Base-by-base conservation (phyloP, 441 rosid genomes). In the Codiaeum variegatum region DNA sequence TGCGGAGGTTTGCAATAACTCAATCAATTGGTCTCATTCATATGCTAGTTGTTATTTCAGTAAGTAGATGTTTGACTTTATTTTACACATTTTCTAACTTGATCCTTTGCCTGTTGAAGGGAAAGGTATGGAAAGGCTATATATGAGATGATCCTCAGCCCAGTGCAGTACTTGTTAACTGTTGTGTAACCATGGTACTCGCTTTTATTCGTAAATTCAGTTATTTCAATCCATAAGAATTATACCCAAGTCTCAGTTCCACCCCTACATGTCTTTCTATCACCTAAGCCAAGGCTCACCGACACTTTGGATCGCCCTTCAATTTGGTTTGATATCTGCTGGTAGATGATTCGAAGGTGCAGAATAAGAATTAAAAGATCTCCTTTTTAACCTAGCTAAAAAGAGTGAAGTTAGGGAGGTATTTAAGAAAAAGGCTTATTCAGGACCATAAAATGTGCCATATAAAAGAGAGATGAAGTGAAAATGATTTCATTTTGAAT, bases 281-380 rank as follows among this genome's bases (percentile, higher is more conserved):
- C 72, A 52, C 62, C 31, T 68, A 32, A 21, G 32, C 62, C 29
- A 36, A 52, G 62, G 49, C 28, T 28, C 28, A 26, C 31, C 5
- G 29, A 58, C 4, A 5, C 11, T 46, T 66, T 19, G 18, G 44
- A 9, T 40, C 11, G 44, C 13, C 49, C 15, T 34, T 32, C 13
- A 68, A n/a, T 68, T 68, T 52, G 72, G 55, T 54, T 19, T 26
- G 18, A 28, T 9, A 66, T 66, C 34, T 51, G 46, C 49, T 49
- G 29, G 46, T 34, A 16, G 62, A 34, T 34, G 49, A 68, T 23
- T 52, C 52, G 71, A 67, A 68, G 49, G 29, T 68, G 32, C 31
- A 21, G 46, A 13, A 15, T 5, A 36, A 21, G 36, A 21, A 16
- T 68, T 2, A 66, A 31, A 51, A 11, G 12, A 29, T 19, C 23